Evolutionary conservation across 2,329 filamentous ascomycete genomes (phyloP).

Genomic region (Hymenotorrendiella dingleyae): DNA sequence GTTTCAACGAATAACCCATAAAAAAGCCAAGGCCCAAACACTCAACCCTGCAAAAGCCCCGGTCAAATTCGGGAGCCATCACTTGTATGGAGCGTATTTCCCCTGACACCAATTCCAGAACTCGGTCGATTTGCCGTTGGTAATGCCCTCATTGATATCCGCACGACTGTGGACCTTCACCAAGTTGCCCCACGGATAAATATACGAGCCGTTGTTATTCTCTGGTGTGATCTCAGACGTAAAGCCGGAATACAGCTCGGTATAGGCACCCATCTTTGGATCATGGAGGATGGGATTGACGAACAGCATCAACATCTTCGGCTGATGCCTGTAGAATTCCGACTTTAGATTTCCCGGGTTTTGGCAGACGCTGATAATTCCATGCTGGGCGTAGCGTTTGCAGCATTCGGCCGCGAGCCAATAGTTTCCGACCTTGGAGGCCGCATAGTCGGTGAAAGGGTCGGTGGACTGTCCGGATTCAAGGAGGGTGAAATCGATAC

Average conservation of each 20-base stretch:
- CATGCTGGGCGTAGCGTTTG: constrained; percentile 5
- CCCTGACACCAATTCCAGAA: constrained; percentile 7
- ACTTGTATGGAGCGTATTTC: not conserved
- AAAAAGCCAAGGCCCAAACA: no score
- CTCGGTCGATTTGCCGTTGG: not conserved
- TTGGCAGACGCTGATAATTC: constrained; percentile 12
- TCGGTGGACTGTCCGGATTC: constrained; percentile 7
- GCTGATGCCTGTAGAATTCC: constrained; percentile 6
- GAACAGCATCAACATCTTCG: constrained; percentile 5
- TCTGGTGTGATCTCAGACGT: constrained; percentile 11
- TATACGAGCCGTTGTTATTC: constrained; percentile 10
- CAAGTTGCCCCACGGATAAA: constrained; percentile 18
- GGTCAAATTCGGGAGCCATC: no score
- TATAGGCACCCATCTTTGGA: constrained; percentile 15
- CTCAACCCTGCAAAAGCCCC: not conserved
- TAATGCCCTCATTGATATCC: constrained; percentile 5
- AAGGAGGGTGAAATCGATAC: constrained; percentile 11
- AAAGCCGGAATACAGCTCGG: constrained; percentile 15
- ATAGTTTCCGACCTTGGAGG: constrained; percentile 16
- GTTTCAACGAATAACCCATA: no score
- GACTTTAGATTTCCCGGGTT: constrained; percentile 20
- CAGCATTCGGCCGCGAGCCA: constrained; percentile 12
- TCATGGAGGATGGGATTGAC: constrained; percentile 8
- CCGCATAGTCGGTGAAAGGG: constrained; percentile 8
- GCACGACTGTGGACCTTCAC: not conserved